Evolutionary conservation across 192 early-diverging fungal genomes (phyloP), one percentile per base, ranked within the genome.

Genomic region (Coemansia sp.): DNA sequence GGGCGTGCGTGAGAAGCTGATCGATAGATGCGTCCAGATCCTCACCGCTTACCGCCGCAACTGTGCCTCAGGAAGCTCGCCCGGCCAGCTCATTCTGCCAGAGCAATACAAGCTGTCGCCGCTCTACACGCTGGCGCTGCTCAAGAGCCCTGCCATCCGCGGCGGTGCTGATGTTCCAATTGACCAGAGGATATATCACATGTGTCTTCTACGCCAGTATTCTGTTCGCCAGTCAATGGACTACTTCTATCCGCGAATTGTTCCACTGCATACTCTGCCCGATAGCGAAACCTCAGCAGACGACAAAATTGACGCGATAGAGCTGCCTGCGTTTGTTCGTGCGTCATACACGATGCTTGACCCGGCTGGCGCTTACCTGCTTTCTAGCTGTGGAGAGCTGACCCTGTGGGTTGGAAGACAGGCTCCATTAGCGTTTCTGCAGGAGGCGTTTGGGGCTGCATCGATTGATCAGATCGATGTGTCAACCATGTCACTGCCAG

Each of bases 41-140:
- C 73, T 98, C 58, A 85, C 92, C 7, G 82, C 95, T 4, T 99
- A 99, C 68, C 90, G 97, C 57, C 93, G 91, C 70, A 88, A 97
- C 69, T 96, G 93, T 72, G 95, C 95, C 8, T 85, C 90, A 2
- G 87, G 90, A 19, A 94, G 92, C 22, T 86, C 93, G 11, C 90
- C 96, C 4, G 95, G 94, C 36, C 97, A 96, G 83, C 84, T 99
- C 18, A 98, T 99, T 64, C 79, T 99, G 54, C 96, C 97, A 22
- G 97, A 99, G 74, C 89, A 95, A 0, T 95, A 91, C 83, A 99
- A 99, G 77, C 84, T 97, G 46, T 89, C 92, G 49, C 96, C 97
- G 13, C 83, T 98, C 32, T 97, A 93, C 76, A 85, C 88, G 1
- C 84, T 97, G 47, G 76, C 92, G 26, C 71, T 99, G 67, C 85